Base-by-base conservation (phyloP, 2,329 filamentous ascomycete species). In the Penicillium freii region DNA sequence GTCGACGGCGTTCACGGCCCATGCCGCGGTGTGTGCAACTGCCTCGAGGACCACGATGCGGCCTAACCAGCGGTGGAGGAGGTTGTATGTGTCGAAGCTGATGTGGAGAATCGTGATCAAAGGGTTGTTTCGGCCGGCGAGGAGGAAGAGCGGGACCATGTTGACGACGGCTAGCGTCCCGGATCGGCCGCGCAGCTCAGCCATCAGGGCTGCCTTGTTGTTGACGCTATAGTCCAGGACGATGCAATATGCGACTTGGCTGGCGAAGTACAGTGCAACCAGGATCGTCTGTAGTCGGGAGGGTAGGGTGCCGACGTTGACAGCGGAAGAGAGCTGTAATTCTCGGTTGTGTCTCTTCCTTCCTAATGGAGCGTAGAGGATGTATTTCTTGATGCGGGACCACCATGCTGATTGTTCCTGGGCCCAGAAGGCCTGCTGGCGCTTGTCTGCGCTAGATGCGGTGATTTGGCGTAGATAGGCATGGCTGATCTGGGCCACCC, bases 41-140 rank as follows among this genome's bases (percentile, higher is more conserved):
- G 84, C 77, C 72, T 94, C 88, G 4, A 88, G 52, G n/a, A 90
- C 84, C 27, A 90, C 84, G 43, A 92, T 84, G 27, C 91, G 84
- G 29, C 90, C 91, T 60, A 91, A 84, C 90, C 90, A 95, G 62
- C 91, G 84, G 73, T 95, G 91, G 50, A 94, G 79, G 9, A 94
- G 86, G 73, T 97, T 97, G 82, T 95, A 97, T 0, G 92, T 96
- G 74, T 97, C 94, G 77, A 97, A 99, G 73, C 90, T 93, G 72
- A 97, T 88, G 66, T 88, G 85, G 56, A 97, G 82, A 34, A 95
- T 74, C 4, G 81, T 75, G 69, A 97, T 97, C 48, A 97, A 80
- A 9, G 91, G 91, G 77, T 97, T 99, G 80, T 97, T 97, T 71
- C 94, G 89, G 36, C 91, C 87, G 13, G 92, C 92, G 56, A 97